These are phyloP conservation scores for Candida koratica DNA, from an alignment of 805 yeast species.

Conservation along the genomic window DNA sequence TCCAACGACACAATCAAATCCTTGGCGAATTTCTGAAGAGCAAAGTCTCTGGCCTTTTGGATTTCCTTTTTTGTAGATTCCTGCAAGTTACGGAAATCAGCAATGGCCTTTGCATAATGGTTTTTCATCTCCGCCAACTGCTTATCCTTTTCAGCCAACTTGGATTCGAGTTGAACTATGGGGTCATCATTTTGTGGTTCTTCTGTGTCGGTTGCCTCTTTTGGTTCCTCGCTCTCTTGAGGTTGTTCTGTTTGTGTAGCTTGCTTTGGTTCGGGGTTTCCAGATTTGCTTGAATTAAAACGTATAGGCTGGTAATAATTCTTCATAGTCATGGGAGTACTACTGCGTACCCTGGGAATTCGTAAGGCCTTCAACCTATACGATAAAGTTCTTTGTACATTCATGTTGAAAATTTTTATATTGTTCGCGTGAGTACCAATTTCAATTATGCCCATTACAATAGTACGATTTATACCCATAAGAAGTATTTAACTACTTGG, in stretches of 20 bases:
- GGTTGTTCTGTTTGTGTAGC: background rate
- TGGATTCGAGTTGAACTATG: constrained; percentile 41
- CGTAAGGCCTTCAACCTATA: background rate
- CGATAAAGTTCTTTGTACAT: constrained; percentile 3
- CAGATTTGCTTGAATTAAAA: constrained; percentile 1
- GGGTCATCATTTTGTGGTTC: constrained; percentile 16
- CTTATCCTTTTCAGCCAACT: constrained; percentile 58
- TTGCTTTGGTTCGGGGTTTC: background rate
- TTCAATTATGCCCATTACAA: too few species aligned
- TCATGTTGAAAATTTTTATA: constrained; percentile 7
- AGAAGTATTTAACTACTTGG: too few species aligned
- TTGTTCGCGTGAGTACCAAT: too few species aligned
- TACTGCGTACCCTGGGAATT: background rate
- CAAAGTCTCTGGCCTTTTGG: constrained; percentile 84
- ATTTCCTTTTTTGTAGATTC: constrained; percentile 84
- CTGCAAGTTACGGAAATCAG: constrained; percentile 91
- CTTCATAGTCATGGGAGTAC: background rate
- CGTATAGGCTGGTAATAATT: constrained; percentile 1
- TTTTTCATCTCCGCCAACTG: constrained; percentile 82
- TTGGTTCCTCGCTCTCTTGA: constrained; percentile 1
- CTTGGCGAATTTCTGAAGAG: constrained; percentile 86
- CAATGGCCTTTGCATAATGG: constrained; percentile 74
- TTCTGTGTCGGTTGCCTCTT: constrained; percentile 6
- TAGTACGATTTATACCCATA: too few species aligned
- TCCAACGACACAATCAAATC: constrained; percentile 87